phyloP scores from a whole-genome alignment of 768 basidiomycete species.

The Basidioascus undulatus region DNA sequence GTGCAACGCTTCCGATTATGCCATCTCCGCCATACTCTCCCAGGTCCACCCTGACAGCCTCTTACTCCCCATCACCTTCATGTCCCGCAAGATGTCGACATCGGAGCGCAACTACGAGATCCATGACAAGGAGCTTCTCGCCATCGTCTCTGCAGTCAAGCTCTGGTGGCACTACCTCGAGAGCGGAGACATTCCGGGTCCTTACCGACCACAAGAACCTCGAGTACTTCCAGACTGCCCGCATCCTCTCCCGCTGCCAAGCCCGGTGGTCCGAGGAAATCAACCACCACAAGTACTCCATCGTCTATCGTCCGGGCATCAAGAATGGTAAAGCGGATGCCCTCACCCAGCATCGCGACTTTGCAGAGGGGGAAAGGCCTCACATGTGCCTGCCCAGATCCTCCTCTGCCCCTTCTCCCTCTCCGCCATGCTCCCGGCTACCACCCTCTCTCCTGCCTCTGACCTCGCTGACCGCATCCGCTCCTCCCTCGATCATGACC shows the following conservation, averaged over 20 bases:
- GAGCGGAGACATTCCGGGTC: no score
- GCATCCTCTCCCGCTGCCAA: constrained; percentile 23
- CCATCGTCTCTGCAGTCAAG: constrained; percentile 21
- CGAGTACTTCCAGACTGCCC: constrained; percentile 18
- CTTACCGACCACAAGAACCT: constrained; percentile 9
- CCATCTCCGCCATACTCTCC: constrained; percentile 15
- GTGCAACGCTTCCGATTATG: constrained; percentile 16
- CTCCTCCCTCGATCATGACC: no score
- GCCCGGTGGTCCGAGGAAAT: constrained; percentile 23
- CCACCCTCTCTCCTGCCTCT: no score
- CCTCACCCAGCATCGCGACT: constrained; percentile 4
- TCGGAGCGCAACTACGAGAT: constrained; percentile 29
- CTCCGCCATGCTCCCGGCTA: no score
- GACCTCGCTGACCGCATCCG: no score
- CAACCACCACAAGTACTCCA: constrained; percentile 18
- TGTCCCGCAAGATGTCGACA: constrained; percentile 4
- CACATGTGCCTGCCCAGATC: no score
- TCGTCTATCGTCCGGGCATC: constrained; percentile 15
- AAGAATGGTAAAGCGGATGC: constrained; percentile 1
- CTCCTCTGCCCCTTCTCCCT: no score
- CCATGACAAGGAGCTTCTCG: constrained; percentile 29
- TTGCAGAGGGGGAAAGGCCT: background rate
- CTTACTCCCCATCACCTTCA: constrained; percentile 15
- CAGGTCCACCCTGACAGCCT: constrained; percentile 13
- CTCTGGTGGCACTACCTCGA: constrained; percentile 18